Base-by-base conservation (phyloP, 805 yeast species). In the Priceomyces fermenticarens region DNA sequence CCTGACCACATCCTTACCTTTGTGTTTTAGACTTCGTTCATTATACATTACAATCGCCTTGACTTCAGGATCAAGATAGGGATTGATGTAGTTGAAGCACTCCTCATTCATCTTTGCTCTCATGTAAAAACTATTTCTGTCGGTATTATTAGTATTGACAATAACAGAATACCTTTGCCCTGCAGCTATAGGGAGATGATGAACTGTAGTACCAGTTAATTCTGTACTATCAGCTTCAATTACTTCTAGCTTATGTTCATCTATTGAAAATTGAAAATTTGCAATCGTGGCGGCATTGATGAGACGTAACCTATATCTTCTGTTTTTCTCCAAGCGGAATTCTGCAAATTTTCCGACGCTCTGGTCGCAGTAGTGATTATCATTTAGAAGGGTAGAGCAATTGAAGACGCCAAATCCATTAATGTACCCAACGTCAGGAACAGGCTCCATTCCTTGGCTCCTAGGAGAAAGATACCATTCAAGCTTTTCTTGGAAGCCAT, bases 401-500 rank as follows among this genome's bases (percentile, higher is more conserved):
- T 57, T 54, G 44, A 67, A 67, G 16, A 36, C 40, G 17, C 36
- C 36, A 29, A 20, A 17, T 4, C 76, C 77, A 40, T 72, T 72
- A n/a, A 69, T 65, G 14, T 72, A 49, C 1, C 73, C 73, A 23
- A 71, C 68, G 51, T 53, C 56, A 2, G 58, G 58, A 13, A 42
- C 44, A 8, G 58, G 58, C 36, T 53, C 58, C 14, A 42, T 40
- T 39, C 69, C 64, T 45, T 58, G 76, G 48, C 55, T 73, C 39
- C 55, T 60, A 4, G 77, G 67, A 12, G 69, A 73, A 33, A 62
- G 47, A 41, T 67, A 73, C 12, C 49, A 63, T 2, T 53, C 52
- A 28, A 70, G 30, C 33, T 55, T 57, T 2, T 33, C 44, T 11
- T 45, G 39, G 11, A 53, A 55, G 41, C 9, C 56, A 13, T 48